Evolutionary conservation across 176 grass and related monocot species (phyloP), one percentile per base, ranked within the genome.

Genomic region (Secale cereale): DNA sequence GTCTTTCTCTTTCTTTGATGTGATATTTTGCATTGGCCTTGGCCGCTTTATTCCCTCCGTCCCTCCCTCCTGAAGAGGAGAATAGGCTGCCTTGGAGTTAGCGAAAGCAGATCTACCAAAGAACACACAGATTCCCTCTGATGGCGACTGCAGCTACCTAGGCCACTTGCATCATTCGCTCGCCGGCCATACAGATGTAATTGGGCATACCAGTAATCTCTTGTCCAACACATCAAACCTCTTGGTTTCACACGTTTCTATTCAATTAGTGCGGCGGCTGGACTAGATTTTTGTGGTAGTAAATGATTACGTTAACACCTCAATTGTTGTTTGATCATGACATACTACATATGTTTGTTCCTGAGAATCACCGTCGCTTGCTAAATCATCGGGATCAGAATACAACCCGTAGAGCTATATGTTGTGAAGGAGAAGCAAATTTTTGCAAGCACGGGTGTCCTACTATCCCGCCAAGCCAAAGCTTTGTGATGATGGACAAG

Each of bases 1-100:
- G 84, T 88, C 92, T 94, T 89, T 91, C 92, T 94, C 87, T 86
- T 91, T 87, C 89, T 89, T 88, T 91, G 92, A 93, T 91, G 88
- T 91, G 86, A 88, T 90, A 85, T 89, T 79, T 87, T 78, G 74
- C 87, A 27, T 52, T 57, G 6, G 52, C 52, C 16, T 68, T 81
- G 82, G 80, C 62, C 56, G 69, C 89, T 90, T 97, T 94, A 91
- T 97, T 94, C 89, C 77, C 86, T 89, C 68, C 28, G 10, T n/a
- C 65, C 17, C 10, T 3, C 65, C 31, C 88, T 54, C 73, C 27
- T 76, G 77, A 77, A 64, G 84, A 70, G 30, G 50, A 70, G 76
- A 70, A 79, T 25, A 78, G 76, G 81, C 88, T 91, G 92, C 94
- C 78, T 99, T 83, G 94, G 91, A 97, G 82, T 92, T 89, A 76